Percentiles rank a stretch among this genome's conserved stretches.
phyloP scores from a whole-genome alignment of 768 basidiomycete genomes.

The Lentinula aciculospora region DNA sequence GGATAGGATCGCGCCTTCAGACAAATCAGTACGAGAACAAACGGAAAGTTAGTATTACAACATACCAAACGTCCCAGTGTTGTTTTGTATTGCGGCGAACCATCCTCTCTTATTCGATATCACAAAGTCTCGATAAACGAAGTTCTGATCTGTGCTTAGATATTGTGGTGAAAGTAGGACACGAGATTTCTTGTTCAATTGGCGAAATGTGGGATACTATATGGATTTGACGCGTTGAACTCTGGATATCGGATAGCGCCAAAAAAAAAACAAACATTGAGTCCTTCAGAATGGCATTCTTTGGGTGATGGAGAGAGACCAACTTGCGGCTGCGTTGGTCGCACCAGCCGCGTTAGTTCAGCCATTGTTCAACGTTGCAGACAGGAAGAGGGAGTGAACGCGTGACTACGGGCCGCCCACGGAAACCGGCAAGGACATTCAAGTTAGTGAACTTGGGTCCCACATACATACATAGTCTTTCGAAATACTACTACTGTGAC shows the following conservation, averaged over 20 bases:
- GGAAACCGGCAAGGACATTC: no score
- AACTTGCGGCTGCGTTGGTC: constrained; percentile 30
- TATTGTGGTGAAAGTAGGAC: constrained; percentile 52
- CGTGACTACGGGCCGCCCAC: no score
- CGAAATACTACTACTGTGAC: no score
- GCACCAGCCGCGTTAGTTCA: constrained; percentile 30
- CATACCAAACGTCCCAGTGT: constrained; percentile 32
- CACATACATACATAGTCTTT: no score
- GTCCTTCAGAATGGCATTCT: constrained; percentile 34
- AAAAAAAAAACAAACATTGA: constrained; percentile 30
- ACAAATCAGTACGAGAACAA: background rate
- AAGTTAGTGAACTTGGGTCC: no score
- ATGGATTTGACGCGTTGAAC: constrained; percentile 1
- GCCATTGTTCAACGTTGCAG: constrained; percentile 21
- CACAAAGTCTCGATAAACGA: constrained; percentile 50
- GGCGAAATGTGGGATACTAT: constrained; percentile 45
- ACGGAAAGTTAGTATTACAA: background rate
- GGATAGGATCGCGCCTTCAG: constrained; percentile 55
- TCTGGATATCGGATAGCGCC: background rate
- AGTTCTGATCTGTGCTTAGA: constrained; percentile 33
- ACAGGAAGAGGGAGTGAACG: no score
- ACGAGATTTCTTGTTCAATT: constrained; percentile 58
- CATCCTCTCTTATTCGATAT: constrained; percentile 57
- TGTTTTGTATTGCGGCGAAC: constrained; percentile 57
- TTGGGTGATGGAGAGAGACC: constrained; percentile 32